Percentiles rank a stretch among this genome's conserved stretches.
Evolutionary conservation across 192 early-diverging fungal genomes (phyloP).

Genomic region (Nowakowskiella sp.): DNA sequence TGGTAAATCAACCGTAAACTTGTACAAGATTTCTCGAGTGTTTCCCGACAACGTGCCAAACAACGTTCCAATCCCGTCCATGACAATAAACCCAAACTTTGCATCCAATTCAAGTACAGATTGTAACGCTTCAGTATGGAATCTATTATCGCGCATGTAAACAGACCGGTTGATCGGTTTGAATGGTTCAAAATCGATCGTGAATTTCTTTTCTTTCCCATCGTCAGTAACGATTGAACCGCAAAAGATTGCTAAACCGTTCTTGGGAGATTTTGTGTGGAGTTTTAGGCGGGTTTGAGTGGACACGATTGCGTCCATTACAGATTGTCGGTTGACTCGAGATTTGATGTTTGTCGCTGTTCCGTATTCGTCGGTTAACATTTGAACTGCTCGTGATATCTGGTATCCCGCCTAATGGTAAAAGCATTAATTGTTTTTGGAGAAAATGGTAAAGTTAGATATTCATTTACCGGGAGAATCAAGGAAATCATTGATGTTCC

Average conservation of each 20-base stretch:
- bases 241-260: constrained; percentile 82
- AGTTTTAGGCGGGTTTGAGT: constrained; percentile 94
- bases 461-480: constrained; percentile 68
- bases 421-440: neutral
- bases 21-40: constrained; percentile 87
- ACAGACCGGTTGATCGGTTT: constrained; percentile 98
- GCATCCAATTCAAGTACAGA: constrained; percentile 90
- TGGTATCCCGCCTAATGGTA: constrained; percentile 59
- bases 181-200: constrained; percentile 97
- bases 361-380: constrained; percentile 96
- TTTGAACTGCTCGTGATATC: constrained; percentile 61
- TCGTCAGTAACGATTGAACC: constrained; percentile 97
- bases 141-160: constrained; percentile 98
- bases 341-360: constrained; percentile 99
- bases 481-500: constrained; percentile 99
- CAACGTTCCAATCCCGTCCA: constrained; percentile 96
- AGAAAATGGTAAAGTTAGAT: neutral
- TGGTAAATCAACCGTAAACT: constrained; percentile 92
- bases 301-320: constrained; percentile 94
- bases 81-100: constrained; percentile 97
- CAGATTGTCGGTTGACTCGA: constrained; percentile 95
- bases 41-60: constrained; percentile 94
- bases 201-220: constrained; percentile 99
- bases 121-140: constrained; percentile 89
- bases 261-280: constrained; percentile 82